Evolutionary conservation across 2,329 filamentous ascomycete genomes (phyloP), one percentile per base, ranked within the genome.

Genomic region (Colletotrichum sp.): DNA sequence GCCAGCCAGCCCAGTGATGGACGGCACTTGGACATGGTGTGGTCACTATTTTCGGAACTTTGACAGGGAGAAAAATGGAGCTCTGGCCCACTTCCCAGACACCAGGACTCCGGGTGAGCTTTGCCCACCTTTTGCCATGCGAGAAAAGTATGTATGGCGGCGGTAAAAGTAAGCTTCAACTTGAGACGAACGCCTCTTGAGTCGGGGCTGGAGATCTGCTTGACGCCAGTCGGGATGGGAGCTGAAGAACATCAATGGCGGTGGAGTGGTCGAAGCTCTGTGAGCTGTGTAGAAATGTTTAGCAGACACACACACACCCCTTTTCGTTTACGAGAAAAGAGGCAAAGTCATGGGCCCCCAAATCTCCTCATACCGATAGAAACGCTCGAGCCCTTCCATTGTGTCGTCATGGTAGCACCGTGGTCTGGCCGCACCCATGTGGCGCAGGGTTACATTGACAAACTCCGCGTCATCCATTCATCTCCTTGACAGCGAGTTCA

Each of bases 401-500:
- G 72, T 72, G 61, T 67, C 72, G 72, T 72, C 63, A 72, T 75
- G 55, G 43, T 52, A 15, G 24, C n/a, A 57, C 21, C 30, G 6
- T 38, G 55, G 55, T 52, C 61, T 61, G 48, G 48, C 48, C 28
- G 26, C 36, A 71, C 48, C 38, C 64, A 55, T 64, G 66, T 63
- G 66, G 43, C 30, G 13, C 63, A 67, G 63, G 38, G 68, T 75
- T 67, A 36, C 63, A 72, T 66, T 30, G n/a, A 36, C 57, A 61
- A 13, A 60, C 72, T 71, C 61, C 61, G 60, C 68, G 72, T 67
- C 55, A 67, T 74, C 60, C 68, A 75, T 48, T 72, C 52, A 67
- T 72, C 32, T 72, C 72, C 34, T 43, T 12, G 43, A 66, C 28
- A 38, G 52, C 43, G 24, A 15, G 30, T 34, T 21, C 36, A 34